Base-by-base conservation (phyloP, 2,329 filamentous ascomycete genomes). In the Monosporascus sp. region DNA sequence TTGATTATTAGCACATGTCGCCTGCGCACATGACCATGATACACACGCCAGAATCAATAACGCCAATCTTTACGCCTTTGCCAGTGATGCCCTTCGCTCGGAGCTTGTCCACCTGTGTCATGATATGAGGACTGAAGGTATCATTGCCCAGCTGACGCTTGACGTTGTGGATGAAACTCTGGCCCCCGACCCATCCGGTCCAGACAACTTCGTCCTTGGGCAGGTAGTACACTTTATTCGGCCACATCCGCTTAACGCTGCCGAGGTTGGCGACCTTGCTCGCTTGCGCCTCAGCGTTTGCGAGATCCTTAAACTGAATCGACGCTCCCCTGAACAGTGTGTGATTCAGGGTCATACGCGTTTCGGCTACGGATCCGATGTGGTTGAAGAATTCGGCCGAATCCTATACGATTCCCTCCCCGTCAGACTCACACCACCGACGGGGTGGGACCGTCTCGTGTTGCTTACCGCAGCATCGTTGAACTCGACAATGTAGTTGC, bases 91-190 rank as follows among this genome's bases (percentile, higher is more conserved):
- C 79, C 54, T 76, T 65, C 14, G 73, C 74, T 34, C 72, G 72
- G 38, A 83, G 69, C 71, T 77, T 75, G 63, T 81, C 75, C 19
- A 83, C 75, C 66, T 82, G 79, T 2, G 79, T 81, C 78, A 81
- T 81, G 56, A 79, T 61, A 50, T 83, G 80, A 1, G 79, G 73
- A n/a, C 73, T 69, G 55, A 76, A 79, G 0, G 66, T 71, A 53
- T 78, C 74, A 38, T 65, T 66, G 52, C 59, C 66, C 16, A 58
- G 41, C 53, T 71, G 66, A 5, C 71, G 69, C 62, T 66, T 70
- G 22, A 64, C 54, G n/a, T 66, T 56, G 16, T 61, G 53, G n/a
- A 59, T 55, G 45, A 59, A 63, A 40, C 51, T 64, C 59, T 46
- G 57, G 55, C 52, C 66, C 59, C 11, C 55, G 27, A 60, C 60